These are phyloP conservation scores for Tuber indicum DNA, from an alignment of 495 filamentous ascomycete genomes.

Conservation along the genomic window DNA sequence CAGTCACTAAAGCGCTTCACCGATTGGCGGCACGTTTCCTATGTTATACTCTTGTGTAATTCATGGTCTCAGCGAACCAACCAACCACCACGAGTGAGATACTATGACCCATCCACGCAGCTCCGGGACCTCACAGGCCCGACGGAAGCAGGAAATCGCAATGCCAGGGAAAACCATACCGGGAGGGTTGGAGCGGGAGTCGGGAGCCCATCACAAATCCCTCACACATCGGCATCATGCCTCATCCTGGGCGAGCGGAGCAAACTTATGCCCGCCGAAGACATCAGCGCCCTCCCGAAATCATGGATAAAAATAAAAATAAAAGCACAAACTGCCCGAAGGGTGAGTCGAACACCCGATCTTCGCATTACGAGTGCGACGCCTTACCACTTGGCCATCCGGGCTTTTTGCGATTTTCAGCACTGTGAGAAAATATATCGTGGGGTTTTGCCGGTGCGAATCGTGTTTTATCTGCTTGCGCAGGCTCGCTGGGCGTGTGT, in stretches of 20 bases:
- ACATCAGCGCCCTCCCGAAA: too few relatives aligned
- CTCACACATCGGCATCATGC: background rate
- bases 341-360: conserved; percentile 39
- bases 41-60: background rate
- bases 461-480: too few relatives aligned
- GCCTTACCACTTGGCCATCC: conserved; percentile 40
- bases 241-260: too few relatives aligned
- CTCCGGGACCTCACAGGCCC: background rate
- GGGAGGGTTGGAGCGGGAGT: too few relatives aligned
- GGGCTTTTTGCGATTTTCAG: conserved; percentile 14
- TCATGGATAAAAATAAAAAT: background rate
- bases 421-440: background rate
- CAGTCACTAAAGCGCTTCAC: background rate
- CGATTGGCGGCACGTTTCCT: background rate
- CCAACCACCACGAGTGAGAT: background rate
- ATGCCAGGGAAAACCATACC: background rate
- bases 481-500: too few relatives aligned
- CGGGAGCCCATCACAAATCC: background rate
- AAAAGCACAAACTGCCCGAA: conserved; percentile 22
- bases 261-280: too few relatives aligned
- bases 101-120: background rate
- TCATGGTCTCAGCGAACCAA: background rate
- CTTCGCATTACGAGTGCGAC: conserved; percentile 41
- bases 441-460: too few relatives aligned
- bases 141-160: background rate